These are phyloP conservation scores for Ceratocystis variospora DNA, from an alignment of 2,329 filamentous ascomycete species.

Conservation along the genomic window DNA sequence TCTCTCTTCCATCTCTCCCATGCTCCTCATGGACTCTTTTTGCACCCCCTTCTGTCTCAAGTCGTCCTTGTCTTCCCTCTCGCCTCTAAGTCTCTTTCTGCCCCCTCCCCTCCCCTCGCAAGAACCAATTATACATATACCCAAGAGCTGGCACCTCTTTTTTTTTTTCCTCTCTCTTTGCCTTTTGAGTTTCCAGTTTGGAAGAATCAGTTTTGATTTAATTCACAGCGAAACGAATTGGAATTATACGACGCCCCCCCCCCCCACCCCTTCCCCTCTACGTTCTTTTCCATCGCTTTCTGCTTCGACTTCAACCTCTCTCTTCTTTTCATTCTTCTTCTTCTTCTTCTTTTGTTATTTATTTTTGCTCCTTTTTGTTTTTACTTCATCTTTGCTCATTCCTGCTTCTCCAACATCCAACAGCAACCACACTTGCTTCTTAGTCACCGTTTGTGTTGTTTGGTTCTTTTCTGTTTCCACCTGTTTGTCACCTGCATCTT, in stretches of 20 bases:
- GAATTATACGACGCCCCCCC: conserved; percentile 13
- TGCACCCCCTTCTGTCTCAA: conserved; percentile 25
- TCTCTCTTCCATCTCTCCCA: conserved; percentile 25
- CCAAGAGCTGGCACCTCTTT: conserved; percentile 44
- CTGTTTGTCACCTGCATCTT: not conserved
- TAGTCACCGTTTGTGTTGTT: not conserved
- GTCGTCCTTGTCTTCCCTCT: conserved; percentile 30
- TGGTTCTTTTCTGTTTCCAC: not conserved
- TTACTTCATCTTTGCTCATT: conserved; percentile 20
- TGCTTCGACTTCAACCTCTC: conserved; percentile 13
- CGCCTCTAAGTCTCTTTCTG: conserved; percentile 2
- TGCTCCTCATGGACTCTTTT: conserved; percentile 29
- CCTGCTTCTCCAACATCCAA: conserved; percentile 22
- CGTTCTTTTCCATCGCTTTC: conserved; percentile 18
- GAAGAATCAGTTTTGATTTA: conserved; percentile 26
- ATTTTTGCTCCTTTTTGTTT: conserved; percentile 2
- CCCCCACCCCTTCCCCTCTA: not conserved
- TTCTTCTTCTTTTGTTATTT: conserved; percentile 1
- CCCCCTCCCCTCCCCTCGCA: conserved; percentile 8
- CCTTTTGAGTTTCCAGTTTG: conserved; percentile 27
- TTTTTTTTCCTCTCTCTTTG: conserved; percentile 25
- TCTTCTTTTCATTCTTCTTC: conserved; percentile 9
- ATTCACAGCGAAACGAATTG: conserved; percentile 30
- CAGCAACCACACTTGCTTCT: too few relatives aligned
- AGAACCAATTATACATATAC: conserved; percentile 27